phyloP scores from a whole-genome alignment of 768 basidiomycete species.

The Xerocomus potaroensis region DNA sequence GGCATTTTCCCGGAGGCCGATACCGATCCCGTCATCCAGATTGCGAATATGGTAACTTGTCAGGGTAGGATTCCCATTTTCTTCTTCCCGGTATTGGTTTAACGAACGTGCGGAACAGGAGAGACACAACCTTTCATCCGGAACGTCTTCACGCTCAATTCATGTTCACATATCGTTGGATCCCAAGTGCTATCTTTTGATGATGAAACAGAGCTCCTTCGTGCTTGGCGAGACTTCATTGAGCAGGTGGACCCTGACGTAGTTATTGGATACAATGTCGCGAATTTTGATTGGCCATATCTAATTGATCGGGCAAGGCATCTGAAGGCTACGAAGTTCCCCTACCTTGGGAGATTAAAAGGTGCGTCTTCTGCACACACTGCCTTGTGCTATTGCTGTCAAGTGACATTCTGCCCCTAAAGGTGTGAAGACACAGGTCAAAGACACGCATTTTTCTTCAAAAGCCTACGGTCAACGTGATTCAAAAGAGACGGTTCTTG shows the following conservation, averaged over 20 bases:
- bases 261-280: slow-evolving; percentile 93
- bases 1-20: slow-evolving; percentile 95
- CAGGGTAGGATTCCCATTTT: slow-evolving; percentile 59
- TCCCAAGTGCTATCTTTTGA: slow-evolving; percentile 88
- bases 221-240: slow-evolving; percentile 87
- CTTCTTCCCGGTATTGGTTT: neutral
- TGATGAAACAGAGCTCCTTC: slow-evolving; percentile 69
- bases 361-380: slow-evolving; percentile 38
- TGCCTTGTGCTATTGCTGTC: neutral
- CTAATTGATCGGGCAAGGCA: slow-evolving; percentile 88
- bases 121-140: slow-evolving; percentile 92
- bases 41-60: slow-evolving; percentile 97
- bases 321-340: slow-evolving; percentile 65
- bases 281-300: slow-evolving; percentile 96
- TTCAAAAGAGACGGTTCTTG: slow-evolving; percentile 87
- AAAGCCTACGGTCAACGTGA: slow-evolving; percentile 97
- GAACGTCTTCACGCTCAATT: slow-evolving; percentile 93
- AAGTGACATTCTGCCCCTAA: slow-evolving; percentile 7
- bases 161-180: slow-evolving; percentile 95
- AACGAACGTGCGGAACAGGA: slow-evolving; percentile 46
- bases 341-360: slow-evolving; percentile 69
- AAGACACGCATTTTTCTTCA: slow-evolving; percentile 96
- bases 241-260: slow-evolving; percentile 91
- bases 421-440: slow-evolving; percentile 77
- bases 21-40: slow-evolving; percentile 94